phyloP scores from a whole-genome alignment of 176 grass and related monocot species.

The Cenchrus purpureus region DNA sequence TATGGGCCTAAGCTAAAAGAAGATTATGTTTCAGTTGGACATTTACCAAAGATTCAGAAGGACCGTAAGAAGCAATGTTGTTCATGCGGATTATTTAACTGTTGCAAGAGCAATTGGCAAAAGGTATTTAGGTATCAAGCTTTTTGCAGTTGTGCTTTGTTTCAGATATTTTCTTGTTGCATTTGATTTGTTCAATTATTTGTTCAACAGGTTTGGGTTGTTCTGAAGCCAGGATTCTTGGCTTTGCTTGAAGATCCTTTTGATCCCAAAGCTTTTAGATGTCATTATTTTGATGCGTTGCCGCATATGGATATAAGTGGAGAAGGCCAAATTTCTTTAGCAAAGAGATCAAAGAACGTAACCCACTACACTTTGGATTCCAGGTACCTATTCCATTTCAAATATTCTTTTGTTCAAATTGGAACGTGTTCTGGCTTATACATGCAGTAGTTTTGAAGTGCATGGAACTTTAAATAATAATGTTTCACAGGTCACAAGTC shows the following conservation, averaged over 20 bases:
- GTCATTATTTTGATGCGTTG: conserved; percentile 91
- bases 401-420: conserved; percentile 1
- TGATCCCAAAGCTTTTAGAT: conserved; percentile 92
- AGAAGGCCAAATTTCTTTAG: conserved; percentile 80
- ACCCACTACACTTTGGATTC: conserved; percentile 88
- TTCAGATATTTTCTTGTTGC: conserved; percentile 31
- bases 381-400: conserved; percentile 59
- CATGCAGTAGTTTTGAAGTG: background rate
- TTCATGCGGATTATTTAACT: conserved; percentile 71
- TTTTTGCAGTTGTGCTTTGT: conserved; percentile 26
- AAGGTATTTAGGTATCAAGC: conserved; percentile 86
- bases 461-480: background rate
- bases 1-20: conserved; percentile 97
- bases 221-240: conserved; percentile 95
- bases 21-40: conserved; percentile 89
- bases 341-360: conserved; percentile 92
- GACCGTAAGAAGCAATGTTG: conserved; percentile 67
- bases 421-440: conserved; percentile 26
- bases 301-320: conserved; percentile 86
- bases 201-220: conserved; percentile 82
- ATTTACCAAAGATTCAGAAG: conserved; percentile 91
- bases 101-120: conserved; percentile 94
- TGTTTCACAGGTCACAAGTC: conserved; percentile 12
- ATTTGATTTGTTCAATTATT: conserved; percentile 43
- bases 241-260: conserved; percentile 93